Conservation (phyloP, 2,329 filamentous ascomycete species). For the Ophiostoma novo-ulmi region DNA sequence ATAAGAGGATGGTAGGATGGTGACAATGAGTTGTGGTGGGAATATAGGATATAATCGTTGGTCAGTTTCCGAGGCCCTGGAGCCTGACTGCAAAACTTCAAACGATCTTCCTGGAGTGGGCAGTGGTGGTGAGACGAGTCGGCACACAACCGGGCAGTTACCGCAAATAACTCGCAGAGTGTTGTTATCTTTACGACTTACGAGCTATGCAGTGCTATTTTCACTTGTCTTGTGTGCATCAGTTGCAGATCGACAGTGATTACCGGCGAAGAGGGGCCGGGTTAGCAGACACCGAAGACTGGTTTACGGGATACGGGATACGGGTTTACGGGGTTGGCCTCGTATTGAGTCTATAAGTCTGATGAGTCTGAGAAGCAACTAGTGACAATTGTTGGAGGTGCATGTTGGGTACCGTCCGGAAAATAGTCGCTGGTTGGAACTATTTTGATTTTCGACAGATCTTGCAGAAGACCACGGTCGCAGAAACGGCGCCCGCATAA, state of each 20-base stretch:
- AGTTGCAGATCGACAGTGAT: not conserved
- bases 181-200: not conserved
- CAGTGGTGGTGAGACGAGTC: not conserved
- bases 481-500: conserved; percentile 18
- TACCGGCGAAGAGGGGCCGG: not conserved
- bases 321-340: not conserved
- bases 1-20: not conserved
- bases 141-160: not conserved
- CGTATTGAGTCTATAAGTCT: not conserved
- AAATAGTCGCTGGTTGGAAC: not conserved
- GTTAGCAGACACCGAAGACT: no score
- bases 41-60: not conserved
- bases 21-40: not conserved
- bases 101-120: not conserved
- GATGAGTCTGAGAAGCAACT: not conserved
- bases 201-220: not conserved
- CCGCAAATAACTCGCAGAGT: not conserved
- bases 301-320: no score
- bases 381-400: no score
- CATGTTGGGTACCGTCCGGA: not conserved
- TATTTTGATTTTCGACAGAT: not conserved
- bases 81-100: not conserved
- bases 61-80: conserved; percentile 6
- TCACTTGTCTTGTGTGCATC: not conserved
- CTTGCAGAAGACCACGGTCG: conserved; percentile 19